These are phyloP conservation scores for Coniochaeta pulveracea DNA, from an alignment of 2,329 filamentous ascomycete genomes.

Conservation along the genomic window DNA sequence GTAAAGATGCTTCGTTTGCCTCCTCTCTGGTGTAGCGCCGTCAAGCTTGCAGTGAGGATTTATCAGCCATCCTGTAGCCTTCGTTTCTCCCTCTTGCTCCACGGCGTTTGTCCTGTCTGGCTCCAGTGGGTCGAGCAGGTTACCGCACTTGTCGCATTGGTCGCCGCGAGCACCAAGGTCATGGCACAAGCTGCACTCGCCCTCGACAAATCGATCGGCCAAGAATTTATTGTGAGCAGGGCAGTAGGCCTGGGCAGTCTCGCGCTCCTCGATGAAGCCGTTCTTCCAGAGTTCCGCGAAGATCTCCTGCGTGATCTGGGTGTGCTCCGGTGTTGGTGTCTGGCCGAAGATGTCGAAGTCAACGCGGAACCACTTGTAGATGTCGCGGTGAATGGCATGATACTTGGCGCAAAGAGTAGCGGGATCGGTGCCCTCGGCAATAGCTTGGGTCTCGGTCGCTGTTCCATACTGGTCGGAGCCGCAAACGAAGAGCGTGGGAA, in stretches of 20 bases:
- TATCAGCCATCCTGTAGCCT: constrained; percentile 39
- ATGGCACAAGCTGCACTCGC: constrained; percentile 63
- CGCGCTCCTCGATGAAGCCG: constrained; percentile 76
- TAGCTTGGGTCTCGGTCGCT: constrained; percentile 88
- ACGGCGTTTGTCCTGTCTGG: constrained; percentile 20
- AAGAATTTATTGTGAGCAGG: constrained; percentile 66
- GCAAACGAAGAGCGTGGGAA: constrained; percentile 75
- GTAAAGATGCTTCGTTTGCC: constrained; percentile 84
- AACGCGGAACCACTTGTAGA: constrained; percentile 96
- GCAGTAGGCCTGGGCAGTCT: constrained; percentile 85
- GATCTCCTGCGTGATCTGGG: constrained; percentile 84
- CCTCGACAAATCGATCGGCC: constrained; percentile 79
- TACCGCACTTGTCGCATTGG: constrained; percentile 48
- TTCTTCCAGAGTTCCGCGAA: constrained; percentile 83
- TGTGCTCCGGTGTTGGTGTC: constrained; percentile 81
- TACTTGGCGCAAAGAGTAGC: constrained; percentile 86
- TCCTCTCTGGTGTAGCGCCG: constrained; percentile 64
- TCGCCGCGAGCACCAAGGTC: constrained; percentile 63
- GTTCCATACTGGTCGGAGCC: constrained; percentile 92
- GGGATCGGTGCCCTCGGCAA: constrained; percentile 76
- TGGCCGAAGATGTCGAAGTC: constrained; percentile 91
- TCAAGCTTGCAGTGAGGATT: constrained; percentile 90
- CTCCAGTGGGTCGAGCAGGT: constrained; percentile 60
- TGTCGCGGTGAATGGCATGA: constrained; percentile 76
- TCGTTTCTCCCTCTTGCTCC: constrained; percentile 23